Evolutionary conservation across 2,329 filamentous ascomycete genomes (phyloP).

Genomic region (Aspergillus costaricaensis): DNA sequence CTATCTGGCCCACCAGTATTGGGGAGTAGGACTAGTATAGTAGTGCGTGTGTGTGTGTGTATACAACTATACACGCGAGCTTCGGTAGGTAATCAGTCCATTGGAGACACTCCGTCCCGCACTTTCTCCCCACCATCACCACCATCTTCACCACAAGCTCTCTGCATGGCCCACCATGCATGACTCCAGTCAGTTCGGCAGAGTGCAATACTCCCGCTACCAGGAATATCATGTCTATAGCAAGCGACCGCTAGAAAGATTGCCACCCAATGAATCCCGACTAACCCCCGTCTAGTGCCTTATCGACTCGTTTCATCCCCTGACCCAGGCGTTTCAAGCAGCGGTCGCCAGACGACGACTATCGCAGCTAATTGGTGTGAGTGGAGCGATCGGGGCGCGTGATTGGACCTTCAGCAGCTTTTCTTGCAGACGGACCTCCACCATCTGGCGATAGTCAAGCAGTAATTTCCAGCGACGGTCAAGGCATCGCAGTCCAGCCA

Average conservation of each 20-base stretch:
- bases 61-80: too few relatives aligned
- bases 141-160: background rate
- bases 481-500: background rate
- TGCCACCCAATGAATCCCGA: conserved; percentile 5
- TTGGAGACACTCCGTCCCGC: too few relatives aligned
- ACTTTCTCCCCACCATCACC: too few relatives aligned
- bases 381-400: background rate
- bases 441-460: background rate
- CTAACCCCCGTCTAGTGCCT: conserved; percentile 11
- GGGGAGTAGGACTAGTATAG: too few relatives aligned
- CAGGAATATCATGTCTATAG: background rate
- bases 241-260: background rate
- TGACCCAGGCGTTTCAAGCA: conserved; percentile 14
- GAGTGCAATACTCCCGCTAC: background rate
- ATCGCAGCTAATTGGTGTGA: conserved; percentile 9
- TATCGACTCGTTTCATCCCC: conserved; percentile 14
- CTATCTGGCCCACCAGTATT: too few relatives aligned
- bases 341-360: background rate
- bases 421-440: background rate
- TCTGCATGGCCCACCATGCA: background rate
- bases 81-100: too few relatives aligned
- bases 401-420: background rate
- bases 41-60: too few relatives aligned
- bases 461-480: background rate
- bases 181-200: background rate